These are phyloP conservation scores for Candida oleophila DNA, from an alignment of 805 yeast species.

Conservation along the genomic window DNA sequence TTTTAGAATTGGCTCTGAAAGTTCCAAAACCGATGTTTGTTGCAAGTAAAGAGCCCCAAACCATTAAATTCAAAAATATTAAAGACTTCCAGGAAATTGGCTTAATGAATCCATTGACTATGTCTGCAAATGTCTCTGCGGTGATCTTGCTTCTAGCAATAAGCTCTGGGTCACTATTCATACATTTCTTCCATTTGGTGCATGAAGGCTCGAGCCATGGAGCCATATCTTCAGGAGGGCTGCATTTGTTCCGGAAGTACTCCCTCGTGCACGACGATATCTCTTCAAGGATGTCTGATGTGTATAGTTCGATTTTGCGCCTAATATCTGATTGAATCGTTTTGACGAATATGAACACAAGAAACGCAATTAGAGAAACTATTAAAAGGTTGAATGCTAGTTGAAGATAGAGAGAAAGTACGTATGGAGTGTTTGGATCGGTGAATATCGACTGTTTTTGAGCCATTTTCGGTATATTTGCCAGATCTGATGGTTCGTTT, in stretches of 20 bases:
- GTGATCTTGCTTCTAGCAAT: conserved; percentile 70
- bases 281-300: conserved; percentile 58
- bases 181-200: conserved; percentile 74
- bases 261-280: conserved; percentile 69
- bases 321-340: conserved; percentile 71
- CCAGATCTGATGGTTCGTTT: too few species aligned
- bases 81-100: conserved; percentile 73
- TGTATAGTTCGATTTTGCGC: conserved; percentile 62
- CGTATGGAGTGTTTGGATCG: conserved; percentile 54
- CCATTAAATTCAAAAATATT: conserved; percentile 42
- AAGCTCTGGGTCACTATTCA: conserved; percentile 70
- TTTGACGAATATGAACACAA: conserved; percentile 48
- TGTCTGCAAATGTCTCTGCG: conserved; percentile 82
- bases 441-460: conserved; percentile 7
- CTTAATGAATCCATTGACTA: conserved; percentile 70
- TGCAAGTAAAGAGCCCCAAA: conserved; percentile 51
- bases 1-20: conserved; percentile 14
- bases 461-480: not conserved
- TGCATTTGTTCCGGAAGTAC: conserved; percentile 71
- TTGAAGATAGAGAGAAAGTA: conserved; percentile 63
- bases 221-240: conserved; percentile 52
- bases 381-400: conserved; percentile 56
- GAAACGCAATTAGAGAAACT: conserved; percentile 49
- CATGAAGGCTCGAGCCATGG: conserved; percentile 77
- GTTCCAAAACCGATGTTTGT: conserved; percentile 51